These are phyloP conservation scores for Tripterygium wilfordii DNA, from an alignment of 177 flowering plant genomes.

Conservation along the genomic window DNA sequence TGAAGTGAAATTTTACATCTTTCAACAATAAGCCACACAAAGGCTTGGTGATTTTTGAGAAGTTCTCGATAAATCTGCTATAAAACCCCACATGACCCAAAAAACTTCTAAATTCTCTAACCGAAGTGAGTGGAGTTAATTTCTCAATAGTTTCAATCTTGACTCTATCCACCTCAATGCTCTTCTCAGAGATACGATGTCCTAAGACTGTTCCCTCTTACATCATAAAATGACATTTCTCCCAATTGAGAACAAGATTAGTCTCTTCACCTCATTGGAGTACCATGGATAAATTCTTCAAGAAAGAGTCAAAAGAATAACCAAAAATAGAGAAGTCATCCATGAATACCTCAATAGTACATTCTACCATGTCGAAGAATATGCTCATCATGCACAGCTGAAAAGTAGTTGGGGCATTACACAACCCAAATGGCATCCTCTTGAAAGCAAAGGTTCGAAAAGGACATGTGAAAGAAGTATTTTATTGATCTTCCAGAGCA, in stretches of 20 bases:
- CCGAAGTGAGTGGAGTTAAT: not conserved
- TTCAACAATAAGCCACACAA: slow-evolving; percentile 2
- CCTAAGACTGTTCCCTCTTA: too few relatives aligned
- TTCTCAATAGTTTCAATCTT: not conserved
- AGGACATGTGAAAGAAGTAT: not conserved
- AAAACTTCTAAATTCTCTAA: slow-evolving; percentile 2
- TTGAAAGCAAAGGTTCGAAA: not conserved
- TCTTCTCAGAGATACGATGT: not conserved
- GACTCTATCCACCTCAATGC: not conserved
- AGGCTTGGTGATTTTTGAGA: not conserved
- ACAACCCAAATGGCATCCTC: too few relatives aligned
- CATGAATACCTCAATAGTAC: too few relatives aligned
- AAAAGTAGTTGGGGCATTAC: too few relatives aligned
- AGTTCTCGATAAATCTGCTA: not conserved
- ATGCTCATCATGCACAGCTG: too few relatives aligned
- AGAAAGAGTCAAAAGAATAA: slow-evolving; percentile 2
- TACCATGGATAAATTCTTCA: not conserved
- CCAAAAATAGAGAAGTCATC: too few relatives aligned
- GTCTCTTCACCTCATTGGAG: slow-evolving; percentile 1
- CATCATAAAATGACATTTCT: too few relatives aligned
- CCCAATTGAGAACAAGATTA: too few relatives aligned
- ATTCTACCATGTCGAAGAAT: too few relatives aligned
- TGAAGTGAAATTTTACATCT: slow-evolving; percentile 3
- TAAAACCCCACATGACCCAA: slow-evolving; percentile 4
- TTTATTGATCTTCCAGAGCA: not conserved